Evolutionary conservation across 306 rosid genomes (phyloP).

Genomic region (Rubus idaeus): DNA sequence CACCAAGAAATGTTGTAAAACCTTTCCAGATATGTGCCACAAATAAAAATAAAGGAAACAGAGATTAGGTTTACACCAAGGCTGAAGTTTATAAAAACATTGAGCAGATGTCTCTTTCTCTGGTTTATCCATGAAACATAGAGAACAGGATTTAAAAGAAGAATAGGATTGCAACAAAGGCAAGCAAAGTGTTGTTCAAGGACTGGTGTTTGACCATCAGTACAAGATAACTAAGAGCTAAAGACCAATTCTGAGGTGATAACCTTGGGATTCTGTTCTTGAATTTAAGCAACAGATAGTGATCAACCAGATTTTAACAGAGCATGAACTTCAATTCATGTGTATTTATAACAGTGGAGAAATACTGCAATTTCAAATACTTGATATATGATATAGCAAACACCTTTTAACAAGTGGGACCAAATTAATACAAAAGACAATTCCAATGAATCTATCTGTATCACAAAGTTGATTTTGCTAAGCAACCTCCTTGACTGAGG

Average conservation of each 20-base stretch:
- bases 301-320: not conserved
- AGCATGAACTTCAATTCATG: not conserved
- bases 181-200: not conserved
- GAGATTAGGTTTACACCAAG: too few species aligned
- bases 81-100: not conserved
- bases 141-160: not conserved
- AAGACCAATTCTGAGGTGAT: not conserved
- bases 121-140: not conserved
- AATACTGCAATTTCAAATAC: not conserved
- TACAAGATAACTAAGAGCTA: not conserved
- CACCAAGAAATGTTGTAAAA: not conserved
- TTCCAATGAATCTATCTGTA: constrained; percentile 7
- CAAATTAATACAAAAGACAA: not conserved
- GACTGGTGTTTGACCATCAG: not conserved
- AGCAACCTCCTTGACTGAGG: constrained; percentile 1
- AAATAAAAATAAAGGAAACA: not conserved
- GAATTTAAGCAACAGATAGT: not conserved
- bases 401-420: not conserved
- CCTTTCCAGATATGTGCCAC: not conserved
- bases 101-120: not conserved
- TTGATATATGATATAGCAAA: not conserved
- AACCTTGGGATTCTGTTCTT: not conserved
- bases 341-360: not conserved
- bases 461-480: constrained; percentile 6
- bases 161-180: not conserved